phyloP scores from a whole-genome alignment of 441 rosid species.

The Populus hybrid region DNA sequence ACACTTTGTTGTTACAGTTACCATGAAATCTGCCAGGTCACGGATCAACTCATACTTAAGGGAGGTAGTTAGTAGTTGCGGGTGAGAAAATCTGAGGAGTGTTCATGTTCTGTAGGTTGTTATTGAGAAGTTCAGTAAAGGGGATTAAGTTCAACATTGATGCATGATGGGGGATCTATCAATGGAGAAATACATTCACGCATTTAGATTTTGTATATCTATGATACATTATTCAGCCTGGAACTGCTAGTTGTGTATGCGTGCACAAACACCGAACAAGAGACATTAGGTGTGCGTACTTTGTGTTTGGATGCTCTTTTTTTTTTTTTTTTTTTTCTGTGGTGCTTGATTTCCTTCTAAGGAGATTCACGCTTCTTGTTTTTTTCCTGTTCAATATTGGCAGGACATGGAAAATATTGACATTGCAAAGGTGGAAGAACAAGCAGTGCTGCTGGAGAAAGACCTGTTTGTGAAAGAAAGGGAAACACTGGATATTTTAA shows the following conservation, averaged over 20 bases:
- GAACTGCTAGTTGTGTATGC: background rate
- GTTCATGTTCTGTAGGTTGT: background rate
- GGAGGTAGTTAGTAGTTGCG: background rate
- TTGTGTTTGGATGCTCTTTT: background rate
- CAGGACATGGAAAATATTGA: constrained; percentile 46
- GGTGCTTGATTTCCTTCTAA: constrained; percentile 7
- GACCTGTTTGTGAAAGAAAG: constrained; percentile 65
- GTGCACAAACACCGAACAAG: background rate
- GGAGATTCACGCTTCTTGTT: constrained; percentile 7
- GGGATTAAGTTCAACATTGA: background rate
- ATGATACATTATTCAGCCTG: background rate
- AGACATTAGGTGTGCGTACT: background rate
- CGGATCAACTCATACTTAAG: background rate
- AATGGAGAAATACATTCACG: background rate
- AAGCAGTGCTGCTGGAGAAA: constrained; percentile 58
- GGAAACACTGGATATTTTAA: constrained; percentile 69
- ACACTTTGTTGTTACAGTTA: background rate
- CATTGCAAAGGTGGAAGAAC: constrained; percentile 51
- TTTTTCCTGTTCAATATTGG: constrained; percentile 11
- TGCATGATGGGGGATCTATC: background rate
- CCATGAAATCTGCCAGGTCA: background rate
- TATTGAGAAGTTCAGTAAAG: background rate
- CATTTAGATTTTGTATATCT: background rate
- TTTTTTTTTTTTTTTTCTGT: background rate
- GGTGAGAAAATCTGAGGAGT: background rate